Conservation (phyloP, 306 rosid genomes). For the Vicia faba region DNA sequence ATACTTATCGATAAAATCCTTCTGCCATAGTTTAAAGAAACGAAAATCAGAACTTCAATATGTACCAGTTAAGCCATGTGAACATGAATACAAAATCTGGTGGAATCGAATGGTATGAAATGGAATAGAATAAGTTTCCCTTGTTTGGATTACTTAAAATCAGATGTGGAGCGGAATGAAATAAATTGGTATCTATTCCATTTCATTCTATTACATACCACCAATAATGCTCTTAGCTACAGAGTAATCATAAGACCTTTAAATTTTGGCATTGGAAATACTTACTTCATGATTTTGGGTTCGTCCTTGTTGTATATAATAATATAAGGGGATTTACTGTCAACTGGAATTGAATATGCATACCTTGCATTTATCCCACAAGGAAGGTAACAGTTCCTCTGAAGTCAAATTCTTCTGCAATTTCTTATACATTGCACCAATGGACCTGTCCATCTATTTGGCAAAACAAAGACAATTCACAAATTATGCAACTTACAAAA, state of each 20-base stretch:
- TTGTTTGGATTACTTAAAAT: no score
- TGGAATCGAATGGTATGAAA: no score
- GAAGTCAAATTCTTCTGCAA: slow-evolving; percentile 94
- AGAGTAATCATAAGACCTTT: neutral
- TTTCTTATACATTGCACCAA: slow-evolving; percentile 84
- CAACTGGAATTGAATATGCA: slow-evolving; percentile 14
- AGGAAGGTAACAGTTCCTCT: slow-evolving; percentile 93
- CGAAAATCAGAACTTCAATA: slow-evolving; percentile 31
- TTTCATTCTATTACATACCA: no score
- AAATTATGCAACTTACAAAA: slow-evolving; percentile 8
- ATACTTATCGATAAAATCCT: slow-evolving; percentile 89
- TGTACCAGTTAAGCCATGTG: neutral
- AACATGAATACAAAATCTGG: no score
- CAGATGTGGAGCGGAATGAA: no score
- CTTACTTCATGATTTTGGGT: neutral
- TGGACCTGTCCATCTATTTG: slow-evolving; percentile 79
- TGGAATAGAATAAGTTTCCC: no score
- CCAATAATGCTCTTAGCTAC: slow-evolving; percentile 14
- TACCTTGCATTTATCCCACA: slow-evolving; percentile 99
- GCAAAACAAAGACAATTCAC: slow-evolving; percentile 30
- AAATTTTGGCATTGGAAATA: slow-evolving; percentile 7
- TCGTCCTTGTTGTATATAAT: slow-evolving; percentile 4
- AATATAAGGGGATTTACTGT: neutral
- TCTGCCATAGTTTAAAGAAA: slow-evolving; percentile 55
- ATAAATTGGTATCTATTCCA: no score